Conservation (phyloP, 139 green algal species). For the Penium margaritaceum region DNA sequence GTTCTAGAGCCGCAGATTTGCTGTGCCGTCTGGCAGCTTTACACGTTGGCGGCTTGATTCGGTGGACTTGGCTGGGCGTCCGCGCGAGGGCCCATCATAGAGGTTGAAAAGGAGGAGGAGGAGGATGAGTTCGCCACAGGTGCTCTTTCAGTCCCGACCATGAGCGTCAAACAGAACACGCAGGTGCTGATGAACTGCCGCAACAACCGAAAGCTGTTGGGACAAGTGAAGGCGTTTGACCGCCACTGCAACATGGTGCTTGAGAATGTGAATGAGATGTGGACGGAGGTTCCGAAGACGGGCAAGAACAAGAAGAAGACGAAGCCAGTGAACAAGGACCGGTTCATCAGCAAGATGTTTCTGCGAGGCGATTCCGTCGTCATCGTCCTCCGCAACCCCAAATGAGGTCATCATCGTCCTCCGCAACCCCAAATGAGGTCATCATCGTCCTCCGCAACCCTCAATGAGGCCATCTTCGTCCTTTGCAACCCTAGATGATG, state of each 20-base stretch:
- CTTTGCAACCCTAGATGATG: slow-evolving; percentile 73
- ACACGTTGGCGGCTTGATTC: too few relatives aligned
- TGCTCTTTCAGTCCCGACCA: slow-evolving; percentile 87
- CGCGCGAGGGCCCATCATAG: too few relatives aligned
- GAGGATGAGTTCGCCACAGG: slow-evolving; percentile 74
- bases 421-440: slow-evolving; percentile 73
- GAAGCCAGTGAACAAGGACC: slow-evolving; percentile 88
- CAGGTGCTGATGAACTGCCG: slow-evolving; percentile 97
- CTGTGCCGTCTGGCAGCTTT: too few relatives aligned
- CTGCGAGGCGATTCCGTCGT: slow-evolving; percentile 93
- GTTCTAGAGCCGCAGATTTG: too few relatives aligned
- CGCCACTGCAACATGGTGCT: slow-evolving; percentile 99
- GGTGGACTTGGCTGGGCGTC: too few relatives aligned
- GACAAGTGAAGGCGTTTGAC: slow-evolving; percentile 94
- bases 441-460: slow-evolving; percentile 94
- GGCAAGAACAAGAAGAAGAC: slow-evolving; percentile 78
- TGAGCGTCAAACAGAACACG: slow-evolving; percentile 89
- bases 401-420: slow-evolving; percentile 88
- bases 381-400: slow-evolving; percentile 86
- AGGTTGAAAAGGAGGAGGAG: slow-evolving; percentile 40
- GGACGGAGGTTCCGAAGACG: slow-evolving; percentile 81
- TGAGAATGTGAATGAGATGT: slow-evolving; percentile 99
- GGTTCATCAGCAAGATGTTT: slow-evolving; percentile 98
- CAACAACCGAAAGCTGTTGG: slow-evolving; percentile 98
- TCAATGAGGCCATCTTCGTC: slow-evolving; percentile 82